Evolutionary conservation across 768 basidiomycete species (phyloP).

Genomic region (Kwoniella sp.): DNA sequence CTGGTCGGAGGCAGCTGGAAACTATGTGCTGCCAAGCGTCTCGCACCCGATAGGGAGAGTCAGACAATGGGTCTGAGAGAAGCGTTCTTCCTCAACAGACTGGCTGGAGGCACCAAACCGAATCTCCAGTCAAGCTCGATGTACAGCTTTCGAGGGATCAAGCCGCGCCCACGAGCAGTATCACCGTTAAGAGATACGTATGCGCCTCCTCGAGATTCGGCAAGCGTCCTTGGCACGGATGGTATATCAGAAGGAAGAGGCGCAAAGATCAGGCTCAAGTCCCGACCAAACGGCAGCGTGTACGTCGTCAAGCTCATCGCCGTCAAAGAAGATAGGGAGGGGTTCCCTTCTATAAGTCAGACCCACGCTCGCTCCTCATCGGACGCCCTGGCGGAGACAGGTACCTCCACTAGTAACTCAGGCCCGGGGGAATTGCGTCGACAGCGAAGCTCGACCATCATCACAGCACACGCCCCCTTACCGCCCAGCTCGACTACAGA

Average conservation of each 20-base stretch:
- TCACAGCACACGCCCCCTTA: conserved; percentile 17
- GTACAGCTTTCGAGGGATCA: neutral
- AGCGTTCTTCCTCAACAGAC: conserved; percentile 56
- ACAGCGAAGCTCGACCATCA: conserved; percentile 38
- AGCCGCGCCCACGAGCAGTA: conserved; percentile 17
- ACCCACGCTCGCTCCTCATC: conserved; percentile 38
- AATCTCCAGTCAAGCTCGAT: conserved; percentile 2
- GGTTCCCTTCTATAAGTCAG: conserved; percentile 1
- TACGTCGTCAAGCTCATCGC: conserved; percentile 48
- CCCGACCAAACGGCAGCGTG: conserved; percentile 27
- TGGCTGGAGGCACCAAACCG: conserved; percentile 20
- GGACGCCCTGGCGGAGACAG: conserved; percentile 17
- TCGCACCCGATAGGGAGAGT: conserved; percentile 55
- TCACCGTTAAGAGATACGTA: conserved; percentile 19
- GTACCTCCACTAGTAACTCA: neutral
- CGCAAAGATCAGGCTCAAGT: neutral
- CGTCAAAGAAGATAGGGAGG: conserved; percentile 44
- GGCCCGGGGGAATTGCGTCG: conserved; percentile 12
- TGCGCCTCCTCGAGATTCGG: neutral
- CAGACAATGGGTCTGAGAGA: conserved; percentile 57
- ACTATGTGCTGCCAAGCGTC: conserved; percentile 58
- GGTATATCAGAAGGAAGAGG: neutral
- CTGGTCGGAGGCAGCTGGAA: conserved; percentile 43
- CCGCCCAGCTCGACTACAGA: conserved; percentile 9
- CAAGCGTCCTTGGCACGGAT: neutral